phyloP scores from a whole-genome alignment of 2,329 filamentous ascomycete species.

The Metarhizium anisopliae region DNA sequence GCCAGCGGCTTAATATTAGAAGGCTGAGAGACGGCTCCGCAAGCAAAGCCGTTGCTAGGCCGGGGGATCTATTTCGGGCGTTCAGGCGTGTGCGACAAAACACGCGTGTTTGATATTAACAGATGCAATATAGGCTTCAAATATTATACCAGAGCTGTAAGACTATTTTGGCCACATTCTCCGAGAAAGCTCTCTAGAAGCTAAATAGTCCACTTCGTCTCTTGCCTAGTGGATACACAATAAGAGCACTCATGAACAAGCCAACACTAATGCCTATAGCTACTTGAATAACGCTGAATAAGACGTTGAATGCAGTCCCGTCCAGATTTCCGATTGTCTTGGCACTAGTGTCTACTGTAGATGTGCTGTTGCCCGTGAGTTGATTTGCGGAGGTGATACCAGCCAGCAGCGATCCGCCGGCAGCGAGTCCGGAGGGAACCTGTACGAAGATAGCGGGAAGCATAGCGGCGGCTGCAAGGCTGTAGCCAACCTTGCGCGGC shows the following conservation, averaged over 20 bases:
- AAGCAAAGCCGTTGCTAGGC: too few species aligned
- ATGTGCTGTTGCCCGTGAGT: conserved; percentile 35
- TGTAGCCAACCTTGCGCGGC: conserved; percentile 52
- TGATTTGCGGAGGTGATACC: conserved; percentile 49
- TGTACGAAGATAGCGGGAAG: conserved; percentile 77
- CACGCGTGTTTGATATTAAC: not conserved
- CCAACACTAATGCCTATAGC: conserved; percentile 55
- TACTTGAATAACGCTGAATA: conserved; percentile 51
- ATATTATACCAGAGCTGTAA: not conserved
- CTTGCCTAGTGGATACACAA: conserved; percentile 50
- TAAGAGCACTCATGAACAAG: conserved; percentile 44
- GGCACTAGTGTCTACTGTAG: conserved; percentile 1
- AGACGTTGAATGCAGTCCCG: conserved; percentile 41
- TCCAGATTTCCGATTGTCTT: conserved; percentile 24
- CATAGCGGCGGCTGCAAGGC: conserved; percentile 75
- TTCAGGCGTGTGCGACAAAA: too few species aligned
- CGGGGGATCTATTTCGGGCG: too few species aligned
- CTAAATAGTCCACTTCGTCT: conserved; percentile 48
- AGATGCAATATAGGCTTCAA: not conserved
- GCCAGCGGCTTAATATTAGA: too few species aligned
- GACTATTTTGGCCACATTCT: not conserved
- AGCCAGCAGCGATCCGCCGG: conserved; percentile 47
- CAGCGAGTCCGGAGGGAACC: conserved; percentile 54
- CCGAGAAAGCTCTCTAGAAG: conserved; percentile 26
- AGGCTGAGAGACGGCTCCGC: too few species aligned